Percentiles rank a stretch among this genome's conserved stretches.
These are phyloP conservation scores for Diphasiastrum complanatum DNA, from an alignment of 83 land plant genomes.

Conservation along the genomic window DNA sequence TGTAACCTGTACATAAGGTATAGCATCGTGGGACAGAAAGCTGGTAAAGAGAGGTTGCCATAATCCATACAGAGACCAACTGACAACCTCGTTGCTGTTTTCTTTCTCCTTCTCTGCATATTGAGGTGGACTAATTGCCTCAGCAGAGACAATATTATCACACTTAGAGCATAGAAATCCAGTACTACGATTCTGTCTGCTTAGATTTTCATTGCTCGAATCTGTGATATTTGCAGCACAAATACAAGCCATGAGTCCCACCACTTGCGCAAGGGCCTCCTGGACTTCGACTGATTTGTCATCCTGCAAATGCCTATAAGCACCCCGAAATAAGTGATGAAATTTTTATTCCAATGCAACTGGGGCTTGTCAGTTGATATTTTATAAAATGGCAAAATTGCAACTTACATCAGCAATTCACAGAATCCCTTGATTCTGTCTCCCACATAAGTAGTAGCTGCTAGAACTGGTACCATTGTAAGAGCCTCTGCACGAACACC, in stretches of 20 bases:
- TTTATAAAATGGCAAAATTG: too few relatives aligned
- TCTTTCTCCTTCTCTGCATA: conserved; percentile 39
- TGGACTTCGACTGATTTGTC: conserved; percentile 44
- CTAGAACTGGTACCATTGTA: conserved; percentile 44
- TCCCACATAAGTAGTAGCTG: conserved; percentile 36
- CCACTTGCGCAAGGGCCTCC: conserved; percentile 33
- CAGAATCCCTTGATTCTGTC: too few relatives aligned
- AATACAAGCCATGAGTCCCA: conserved; percentile 74
- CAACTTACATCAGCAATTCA: conserved; percentile 54
- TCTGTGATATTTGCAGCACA: conserved; percentile 26
- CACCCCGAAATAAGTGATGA: too few relatives aligned
- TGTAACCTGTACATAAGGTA: conserved; percentile 5
- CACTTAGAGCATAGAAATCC: conserved; percentile 52
- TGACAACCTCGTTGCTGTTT: too few relatives aligned
- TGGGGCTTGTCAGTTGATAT: too few relatives aligned
- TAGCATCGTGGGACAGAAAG: conserved; percentile 12
- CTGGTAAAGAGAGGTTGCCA: conserved; percentile 19
- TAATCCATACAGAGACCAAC: conserved; percentile 3
- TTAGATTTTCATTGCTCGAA: conserved; percentile 5
- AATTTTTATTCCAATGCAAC: too few relatives aligned
- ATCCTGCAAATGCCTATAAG: conserved; percentile 39
- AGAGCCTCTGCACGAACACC: conserved; percentile 54
- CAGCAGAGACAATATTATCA: conserved; percentile 16
- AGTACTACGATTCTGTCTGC: conserved; percentile 23
- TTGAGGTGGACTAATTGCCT: too few relatives aligned